Evolutionary conservation across 169 alveolate species (phyloP).

Genomic region (Nephromyces sp.): DNA sequence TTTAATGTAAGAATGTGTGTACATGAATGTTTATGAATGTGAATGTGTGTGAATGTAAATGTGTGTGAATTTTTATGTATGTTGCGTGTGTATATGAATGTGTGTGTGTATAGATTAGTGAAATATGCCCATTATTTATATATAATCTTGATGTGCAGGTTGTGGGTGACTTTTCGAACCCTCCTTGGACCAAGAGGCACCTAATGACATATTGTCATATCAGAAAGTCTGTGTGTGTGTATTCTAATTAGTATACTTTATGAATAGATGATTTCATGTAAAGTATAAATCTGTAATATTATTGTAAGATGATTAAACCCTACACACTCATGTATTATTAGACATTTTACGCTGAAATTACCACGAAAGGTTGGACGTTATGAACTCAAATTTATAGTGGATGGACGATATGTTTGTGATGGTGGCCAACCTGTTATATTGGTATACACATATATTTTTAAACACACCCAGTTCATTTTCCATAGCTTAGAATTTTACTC

Average conservation of each 20-base stretch:
- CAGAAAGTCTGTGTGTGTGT: conserved; percentile 3
- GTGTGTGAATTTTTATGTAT: no score
- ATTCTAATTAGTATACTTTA: no score
- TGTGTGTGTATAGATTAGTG: no score
- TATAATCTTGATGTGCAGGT: conserved; percentile 3
- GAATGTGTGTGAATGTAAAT: no score
- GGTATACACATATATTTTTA: background rate
- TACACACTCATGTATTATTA: no score
- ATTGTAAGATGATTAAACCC: no score
- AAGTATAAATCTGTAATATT: no score
- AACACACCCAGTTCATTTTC: background rate
- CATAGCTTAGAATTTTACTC: background rate
- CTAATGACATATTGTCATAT: conserved; percentile 22
- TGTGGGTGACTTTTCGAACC: conserved; percentile 15
- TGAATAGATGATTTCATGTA: no score
- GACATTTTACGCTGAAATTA: conserved; percentile 13
- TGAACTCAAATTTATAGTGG: conserved; percentile 18
- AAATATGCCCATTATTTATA: no score
- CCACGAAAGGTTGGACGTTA: conserved; percentile 19
- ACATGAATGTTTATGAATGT: no score
- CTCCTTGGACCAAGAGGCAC: conserved; percentile 17
- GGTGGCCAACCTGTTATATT: conserved; percentile 20
- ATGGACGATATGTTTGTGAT: conserved; percentile 22
- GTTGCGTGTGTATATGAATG: no score
- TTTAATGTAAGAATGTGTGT: background rate